Conservation (phyloP, 805 yeast genomes). For the Pichia rugopelliculosa region DNA sequence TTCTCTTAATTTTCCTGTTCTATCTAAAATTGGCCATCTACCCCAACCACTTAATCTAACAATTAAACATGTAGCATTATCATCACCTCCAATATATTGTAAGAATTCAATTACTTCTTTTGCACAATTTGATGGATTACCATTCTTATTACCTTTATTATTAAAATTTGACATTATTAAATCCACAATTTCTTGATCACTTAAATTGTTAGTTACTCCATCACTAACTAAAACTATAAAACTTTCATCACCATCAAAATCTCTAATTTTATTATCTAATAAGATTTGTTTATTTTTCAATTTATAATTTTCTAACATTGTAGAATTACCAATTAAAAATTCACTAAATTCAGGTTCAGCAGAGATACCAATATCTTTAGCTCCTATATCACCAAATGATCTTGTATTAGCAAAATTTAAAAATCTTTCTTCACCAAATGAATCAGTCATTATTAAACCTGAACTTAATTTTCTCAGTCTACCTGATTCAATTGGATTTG, state of each 20-base stretch:
- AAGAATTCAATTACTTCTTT: slow-evolving; percentile 78
- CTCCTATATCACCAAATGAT: slow-evolving; percentile 82
- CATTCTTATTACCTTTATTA: slow-evolving; percentile 56
- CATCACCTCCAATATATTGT: slow-evolving; percentile 84
- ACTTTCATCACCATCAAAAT: slow-evolving; percentile 78
- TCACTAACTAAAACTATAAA: slow-evolving; percentile 79
- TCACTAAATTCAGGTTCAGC: slow-evolving; percentile 88
- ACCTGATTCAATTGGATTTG: slow-evolving; percentile 67
- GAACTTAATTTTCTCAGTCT: slow-evolving; percentile 60
- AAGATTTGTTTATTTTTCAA: slow-evolving; percentile 14
- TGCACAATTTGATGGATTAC: slow-evolving; percentile 82
- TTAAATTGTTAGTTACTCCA: slow-evolving; percentile 73
- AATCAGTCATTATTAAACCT: slow-evolving; percentile 68
- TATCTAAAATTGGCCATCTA: slow-evolving; percentile 75
- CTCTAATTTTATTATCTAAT: slow-evolving; percentile 18
- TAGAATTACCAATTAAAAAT: slow-evolving; percentile 56
- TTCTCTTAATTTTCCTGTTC: slow-evolving; percentile 78
- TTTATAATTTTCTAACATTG: slow-evolving; percentile 30
- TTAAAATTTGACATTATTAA: slow-evolving; percentile 63
- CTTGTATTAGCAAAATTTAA: slow-evolving; percentile 82
- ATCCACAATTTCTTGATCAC: slow-evolving; percentile 91
- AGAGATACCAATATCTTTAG: slow-evolving; percentile 75
- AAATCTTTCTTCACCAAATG: slow-evolving; percentile 88
- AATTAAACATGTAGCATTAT: slow-evolving; percentile 90
- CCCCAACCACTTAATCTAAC: slow-evolving; percentile 88